Conservation (phyloP, 805 yeast genomes). For the Schizosaccharomyces cryophilus region DNA sequence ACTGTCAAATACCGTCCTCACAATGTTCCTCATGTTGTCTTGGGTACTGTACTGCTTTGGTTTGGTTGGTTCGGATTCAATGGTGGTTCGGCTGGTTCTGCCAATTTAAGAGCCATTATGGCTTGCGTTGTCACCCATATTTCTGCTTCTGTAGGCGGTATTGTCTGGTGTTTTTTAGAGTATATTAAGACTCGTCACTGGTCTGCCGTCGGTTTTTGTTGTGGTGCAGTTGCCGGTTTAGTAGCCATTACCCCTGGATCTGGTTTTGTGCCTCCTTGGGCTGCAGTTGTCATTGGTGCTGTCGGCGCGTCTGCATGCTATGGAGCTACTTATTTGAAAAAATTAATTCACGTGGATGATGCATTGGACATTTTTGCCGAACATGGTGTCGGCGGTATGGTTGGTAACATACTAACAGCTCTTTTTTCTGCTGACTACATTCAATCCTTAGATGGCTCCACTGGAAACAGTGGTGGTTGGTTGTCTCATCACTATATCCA, state of each 20-base stretch:
- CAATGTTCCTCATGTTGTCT: conserved; percentile 66
- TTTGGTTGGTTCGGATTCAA: conserved; percentile 98
- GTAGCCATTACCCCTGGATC: conserved; percentile 95
- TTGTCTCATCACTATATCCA: conserved; percentile 59
- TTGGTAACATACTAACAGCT: conserved; percentile 67
- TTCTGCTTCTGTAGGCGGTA: conserved; percentile 83
- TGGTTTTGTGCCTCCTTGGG: conserved; percentile 82
- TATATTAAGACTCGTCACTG: conserved; percentile 42
- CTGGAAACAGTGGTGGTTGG: conserved; percentile 49
- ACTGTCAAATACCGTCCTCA: conserved; percentile 41
- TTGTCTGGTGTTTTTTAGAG: conserved; percentile 85
- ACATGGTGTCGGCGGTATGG: conserved; percentile 75
- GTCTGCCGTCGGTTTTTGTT: conserved; percentile 80
- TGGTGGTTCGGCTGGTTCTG: conserved; percentile 93
- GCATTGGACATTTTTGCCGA: conserved; percentile 84
- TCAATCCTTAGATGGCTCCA: conserved; percentile 39
- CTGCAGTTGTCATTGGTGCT: conserved; percentile 63
- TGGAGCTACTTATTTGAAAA: conserved; percentile 62
- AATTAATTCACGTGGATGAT: conserved; percentile 55
- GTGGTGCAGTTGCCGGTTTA: conserved; percentile 81
- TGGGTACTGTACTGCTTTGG: conserved; percentile 89
- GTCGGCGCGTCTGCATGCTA: conserved; percentile 59
- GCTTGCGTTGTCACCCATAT: conserved; percentile 80
- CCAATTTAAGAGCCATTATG: conserved; percentile 80
- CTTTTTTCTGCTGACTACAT: conserved; percentile 75